Percentiles rank a stretch among this genome's conserved stretches.
phyloP scores from a whole-genome alignment of 192 early-diverging fungal species.

The Dissophora globulifera region DNA sequence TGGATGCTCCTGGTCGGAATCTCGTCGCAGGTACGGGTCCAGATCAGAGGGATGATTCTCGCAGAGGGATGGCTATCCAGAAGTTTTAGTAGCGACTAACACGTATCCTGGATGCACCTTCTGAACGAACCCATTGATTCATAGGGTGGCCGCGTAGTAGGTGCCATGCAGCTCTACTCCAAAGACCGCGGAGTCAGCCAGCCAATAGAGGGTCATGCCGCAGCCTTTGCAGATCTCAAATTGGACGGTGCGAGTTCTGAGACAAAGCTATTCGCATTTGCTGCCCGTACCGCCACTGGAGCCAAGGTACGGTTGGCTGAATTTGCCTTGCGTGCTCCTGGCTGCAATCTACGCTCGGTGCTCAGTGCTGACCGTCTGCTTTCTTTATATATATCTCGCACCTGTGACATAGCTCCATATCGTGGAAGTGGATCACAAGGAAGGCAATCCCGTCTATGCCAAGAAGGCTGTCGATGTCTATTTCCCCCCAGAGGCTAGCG shows the following conservation, averaged over 20 bases:
- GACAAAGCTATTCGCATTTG: conserved; percentile 93
- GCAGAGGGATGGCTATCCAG: no score
- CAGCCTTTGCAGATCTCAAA: conserved; percentile 91
- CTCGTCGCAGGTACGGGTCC: conserved; percentile 74
- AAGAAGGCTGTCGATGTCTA: conserved; percentile 93
- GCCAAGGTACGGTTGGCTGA: conserved; percentile 85
- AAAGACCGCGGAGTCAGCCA: conserved; percentile 93
- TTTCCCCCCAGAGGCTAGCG: conserved; percentile 94
- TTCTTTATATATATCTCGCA: no score
- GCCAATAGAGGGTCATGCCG: conserved; percentile 96
- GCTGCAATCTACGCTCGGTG: no score
- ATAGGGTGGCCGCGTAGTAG: conserved; percentile 87
- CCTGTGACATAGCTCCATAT: conserved; percentile 78
- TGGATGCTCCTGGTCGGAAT: conserved; percentile 98
- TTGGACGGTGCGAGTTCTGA: conserved; percentile 72
- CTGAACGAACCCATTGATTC: neutral
- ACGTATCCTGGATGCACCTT: no score
- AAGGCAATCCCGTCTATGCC: conserved; percentile 88
- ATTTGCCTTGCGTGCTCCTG: no score
- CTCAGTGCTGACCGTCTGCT: no score
- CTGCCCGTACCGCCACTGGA: conserved; percentile 80
- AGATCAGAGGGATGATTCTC: no score
- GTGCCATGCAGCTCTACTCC: conserved; percentile 97
- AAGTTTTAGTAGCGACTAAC: no score
- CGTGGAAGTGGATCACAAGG: conserved; percentile 95